Conservation (phyloP, 805 yeast species). For the Brettanomyces custersianus region DNA sequence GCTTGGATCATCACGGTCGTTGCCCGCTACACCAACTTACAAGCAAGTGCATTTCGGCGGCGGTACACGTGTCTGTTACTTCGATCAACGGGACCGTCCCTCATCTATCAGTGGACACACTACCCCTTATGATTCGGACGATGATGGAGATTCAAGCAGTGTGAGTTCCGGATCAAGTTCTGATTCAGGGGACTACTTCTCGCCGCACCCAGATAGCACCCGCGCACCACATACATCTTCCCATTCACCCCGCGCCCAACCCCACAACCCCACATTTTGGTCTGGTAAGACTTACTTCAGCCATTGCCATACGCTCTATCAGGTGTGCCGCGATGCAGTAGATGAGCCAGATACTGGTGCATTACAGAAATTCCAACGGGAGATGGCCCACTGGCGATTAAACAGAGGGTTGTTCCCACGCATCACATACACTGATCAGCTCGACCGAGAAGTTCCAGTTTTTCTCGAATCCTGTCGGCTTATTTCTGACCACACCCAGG, state of each 20-base stretch:
- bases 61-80: slow-evolving; percentile 61
- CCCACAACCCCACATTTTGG: slow-evolving; percentile 3
- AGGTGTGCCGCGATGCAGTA: slow-evolving; percentile 13
- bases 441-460: slow-evolving; percentile 35
- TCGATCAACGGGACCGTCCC: slow-evolving; percentile 67
- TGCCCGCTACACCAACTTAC: slow-evolving; percentile 50
- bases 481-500: slow-evolving; percentile 44
- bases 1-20: slow-evolving; percentile 25
- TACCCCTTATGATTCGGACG: slow-evolving; percentile 40
- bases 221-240: slow-evolving; percentile 13
- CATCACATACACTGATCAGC: slow-evolving; percentile 34
- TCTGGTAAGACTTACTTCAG: not conserved
- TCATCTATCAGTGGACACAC: slow-evolving; percentile 61
- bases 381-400: slow-evolving; percentile 35
- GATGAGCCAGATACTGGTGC: slow-evolving; percentile 9
- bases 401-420: slow-evolving; percentile 33
- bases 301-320: slow-evolving; percentile 9
- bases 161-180: slow-evolving; percentile 18
- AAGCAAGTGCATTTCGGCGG: slow-evolving; percentile 85
- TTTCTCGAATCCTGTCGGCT: slow-evolving; percentile 60
- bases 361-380: slow-evolving; percentile 13
- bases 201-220: slow-evolving; percentile 9
- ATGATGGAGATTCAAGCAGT: slow-evolving; percentile 24
- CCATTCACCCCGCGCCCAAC: slow-evolving; percentile 5
- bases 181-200: slow-evolving; percentile 16